Conservation (phyloP, 208 protist species). For the Trypanosoma mega region DNA sequence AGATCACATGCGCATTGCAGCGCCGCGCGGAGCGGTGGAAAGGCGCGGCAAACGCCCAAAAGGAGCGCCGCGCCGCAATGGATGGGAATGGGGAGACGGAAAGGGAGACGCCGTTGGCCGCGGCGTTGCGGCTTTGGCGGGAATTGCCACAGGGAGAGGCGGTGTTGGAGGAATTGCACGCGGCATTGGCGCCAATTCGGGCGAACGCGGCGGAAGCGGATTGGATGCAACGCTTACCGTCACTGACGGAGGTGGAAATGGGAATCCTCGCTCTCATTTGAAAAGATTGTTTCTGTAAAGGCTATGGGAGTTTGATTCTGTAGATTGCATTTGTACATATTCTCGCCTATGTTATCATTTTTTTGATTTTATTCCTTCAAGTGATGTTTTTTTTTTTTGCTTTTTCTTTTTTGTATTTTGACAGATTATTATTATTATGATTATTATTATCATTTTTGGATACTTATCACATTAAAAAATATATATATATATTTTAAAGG, state of each 20-base stretch:
- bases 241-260: conserved; percentile 5
- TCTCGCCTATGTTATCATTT: conserved; percentile 10
- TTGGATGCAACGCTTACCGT: background rate
- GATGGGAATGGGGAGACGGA: too few species aligned
- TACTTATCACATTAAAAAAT: too few species aligned
- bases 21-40: background rate
- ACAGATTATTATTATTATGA: conserved; percentile 1
- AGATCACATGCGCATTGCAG: background rate
- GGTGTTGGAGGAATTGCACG: conserved; percentile 7
- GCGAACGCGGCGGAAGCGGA: background rate
- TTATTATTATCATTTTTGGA: too few species aligned
- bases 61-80: background rate
- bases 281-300: conserved; percentile 1
- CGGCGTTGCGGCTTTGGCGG: conserved; percentile 5
- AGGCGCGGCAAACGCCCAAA: background rate
- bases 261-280: conserved; percentile 1
- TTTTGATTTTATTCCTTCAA: conserved; percentile 11
- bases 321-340: background rate
- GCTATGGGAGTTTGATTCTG: conserved; percentile 1
- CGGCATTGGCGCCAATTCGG: background rate
- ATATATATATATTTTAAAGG: too few species aligned
- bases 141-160: background rate
- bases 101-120: background rate
- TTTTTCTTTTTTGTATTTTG: conserved; percentile 11
- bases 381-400: conserved; percentile 16